These are phyloP conservation scores for Pilobolus umbonatus DNA, from an alignment of 192 early-diverging fungal genomes.

Conservation along the genomic window DNA sequence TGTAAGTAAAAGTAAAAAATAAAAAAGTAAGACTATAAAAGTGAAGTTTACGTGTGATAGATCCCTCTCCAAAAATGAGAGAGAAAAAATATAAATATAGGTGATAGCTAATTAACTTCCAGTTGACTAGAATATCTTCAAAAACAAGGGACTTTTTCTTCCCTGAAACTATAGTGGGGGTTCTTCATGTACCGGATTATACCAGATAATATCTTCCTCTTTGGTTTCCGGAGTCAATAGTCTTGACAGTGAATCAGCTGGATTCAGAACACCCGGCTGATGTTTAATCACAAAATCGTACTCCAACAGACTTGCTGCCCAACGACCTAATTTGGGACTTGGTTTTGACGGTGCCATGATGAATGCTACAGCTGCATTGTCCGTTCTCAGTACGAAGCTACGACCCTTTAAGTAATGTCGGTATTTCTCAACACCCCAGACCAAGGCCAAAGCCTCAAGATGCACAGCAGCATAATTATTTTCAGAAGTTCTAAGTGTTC, in stretches of 20 bases:
- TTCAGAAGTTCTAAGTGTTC: background rate
- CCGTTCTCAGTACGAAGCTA: background rate
- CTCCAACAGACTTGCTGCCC: background rate
- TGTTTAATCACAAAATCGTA: background rate
- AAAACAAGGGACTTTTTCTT: too few species aligned
- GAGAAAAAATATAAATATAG: background rate
- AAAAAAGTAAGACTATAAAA: background rate
- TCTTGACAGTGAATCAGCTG: background rate
- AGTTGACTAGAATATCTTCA: too few species aligned
- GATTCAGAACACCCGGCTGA: background rate
- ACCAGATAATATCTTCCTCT: too few species aligned
- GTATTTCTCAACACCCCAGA: background rate
- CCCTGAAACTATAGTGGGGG: too few species aligned
- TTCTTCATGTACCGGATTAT: too few species aligned
- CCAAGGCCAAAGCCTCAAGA: background rate
- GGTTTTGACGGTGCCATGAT: background rate
- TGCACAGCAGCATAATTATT: conserved; percentile 4
- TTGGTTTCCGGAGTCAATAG: background rate
- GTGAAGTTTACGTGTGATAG: background rate
- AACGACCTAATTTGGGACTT: background rate
- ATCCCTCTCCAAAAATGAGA: background rate
- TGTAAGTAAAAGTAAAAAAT: too few species aligned
- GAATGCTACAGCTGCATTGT: background rate
- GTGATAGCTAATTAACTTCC: background rate
- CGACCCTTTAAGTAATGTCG: background rate